These are phyloP conservation scores for Penicillium fimorum DNA, from an alignment of 495 filamentous ascomycete species.

Conservation along the genomic window DNA sequence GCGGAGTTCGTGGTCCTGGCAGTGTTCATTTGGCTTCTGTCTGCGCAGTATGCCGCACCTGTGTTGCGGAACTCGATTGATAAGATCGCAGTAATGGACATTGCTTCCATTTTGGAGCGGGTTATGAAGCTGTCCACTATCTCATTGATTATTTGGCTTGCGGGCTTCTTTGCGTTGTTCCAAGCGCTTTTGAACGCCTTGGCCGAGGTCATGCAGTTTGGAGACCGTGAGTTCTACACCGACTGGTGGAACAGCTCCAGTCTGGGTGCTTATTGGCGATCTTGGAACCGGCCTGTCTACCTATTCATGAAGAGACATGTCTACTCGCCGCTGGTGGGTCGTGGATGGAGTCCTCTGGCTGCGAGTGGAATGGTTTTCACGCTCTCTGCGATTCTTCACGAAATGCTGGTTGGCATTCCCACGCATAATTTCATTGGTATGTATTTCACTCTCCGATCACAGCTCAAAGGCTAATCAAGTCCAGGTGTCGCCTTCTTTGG, in stretches of 20 bases:
- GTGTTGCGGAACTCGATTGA: constrained; percentile 84
- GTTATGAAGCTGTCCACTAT: constrained; percentile 94
- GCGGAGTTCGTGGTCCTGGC: constrained; percentile 70
- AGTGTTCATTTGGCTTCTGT: constrained; percentile 89
- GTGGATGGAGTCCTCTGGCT: constrained; percentile 66
- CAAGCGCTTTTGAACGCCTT: constrained; percentile 86
- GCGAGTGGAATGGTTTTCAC: constrained; percentile 81
- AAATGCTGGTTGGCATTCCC: constrained; percentile 88
- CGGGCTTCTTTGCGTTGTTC: constrained; percentile 94
- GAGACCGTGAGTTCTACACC: constrained; percentile 89
- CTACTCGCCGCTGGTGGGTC: constrained; percentile 77
- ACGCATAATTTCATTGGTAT: constrained; percentile 91
- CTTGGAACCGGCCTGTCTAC: constrained; percentile 97
- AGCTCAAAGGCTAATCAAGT: constrained; percentile 10
- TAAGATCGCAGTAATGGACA: constrained; percentile 75
- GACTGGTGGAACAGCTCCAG: constrained; percentile 96
- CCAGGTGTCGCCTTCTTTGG: constrained; percentile 85
- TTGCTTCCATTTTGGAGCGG: constrained; percentile 81
- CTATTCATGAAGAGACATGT: constrained; percentile 94
- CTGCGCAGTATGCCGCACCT: constrained; percentile 89
- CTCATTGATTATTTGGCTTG: constrained; percentile 90
- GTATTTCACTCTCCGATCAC: constrained; percentile 13
- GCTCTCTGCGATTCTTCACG: constrained; percentile 83
- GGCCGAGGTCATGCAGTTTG: constrained; percentile 86
- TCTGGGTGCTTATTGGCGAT: constrained; percentile 86